A percentile compares a stretch with the other conserved stretches of the same genome.
Conservation (phyloP, 139 green algal species). For the Tetradesmus obliquus region DNA sequence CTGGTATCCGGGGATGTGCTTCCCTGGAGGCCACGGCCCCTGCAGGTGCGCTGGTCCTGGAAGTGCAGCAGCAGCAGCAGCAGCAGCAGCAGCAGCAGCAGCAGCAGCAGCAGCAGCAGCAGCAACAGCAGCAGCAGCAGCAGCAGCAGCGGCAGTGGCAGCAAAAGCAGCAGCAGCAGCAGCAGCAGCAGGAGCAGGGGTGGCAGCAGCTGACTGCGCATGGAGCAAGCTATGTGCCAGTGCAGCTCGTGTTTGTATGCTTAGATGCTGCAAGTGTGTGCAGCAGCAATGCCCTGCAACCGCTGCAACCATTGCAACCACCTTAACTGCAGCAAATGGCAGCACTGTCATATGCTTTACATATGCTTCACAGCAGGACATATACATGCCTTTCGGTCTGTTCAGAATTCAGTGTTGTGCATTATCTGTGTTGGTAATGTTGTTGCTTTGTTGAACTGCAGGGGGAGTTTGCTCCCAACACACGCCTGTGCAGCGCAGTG, state of each 20-base stretch:
- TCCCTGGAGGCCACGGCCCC: constrained; percentile 23
- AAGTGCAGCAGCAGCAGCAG: not conserved
- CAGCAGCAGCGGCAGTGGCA: not conserved
- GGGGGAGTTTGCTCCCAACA: constrained; percentile 30
- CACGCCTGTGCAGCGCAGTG: not conserved
- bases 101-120: not conserved
- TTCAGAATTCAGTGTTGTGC: no score
- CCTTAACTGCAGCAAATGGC: not conserved
- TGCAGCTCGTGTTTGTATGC: no score
- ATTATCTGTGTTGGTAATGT: not conserved
- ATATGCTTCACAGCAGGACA: no score
- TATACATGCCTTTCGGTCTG: no score
- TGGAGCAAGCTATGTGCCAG: no score
- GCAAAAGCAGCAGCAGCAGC: not conserved
- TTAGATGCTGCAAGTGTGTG: no score
- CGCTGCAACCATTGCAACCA: not conserved
- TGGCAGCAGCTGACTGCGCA: not conserved
- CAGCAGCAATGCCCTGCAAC: not conserved
- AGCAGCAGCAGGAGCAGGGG: not conserved
- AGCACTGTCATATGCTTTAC: no score
- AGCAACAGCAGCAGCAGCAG: not conserved
- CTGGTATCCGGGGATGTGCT: constrained; percentile 18
- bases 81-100: not conserved
- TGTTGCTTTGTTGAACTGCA: not conserved
- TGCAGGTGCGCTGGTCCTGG: constrained; percentile 11